phyloP scores from a whole-genome alignment of 2,329 filamentous ascomycete species.

The Septoria linicola region DNA sequence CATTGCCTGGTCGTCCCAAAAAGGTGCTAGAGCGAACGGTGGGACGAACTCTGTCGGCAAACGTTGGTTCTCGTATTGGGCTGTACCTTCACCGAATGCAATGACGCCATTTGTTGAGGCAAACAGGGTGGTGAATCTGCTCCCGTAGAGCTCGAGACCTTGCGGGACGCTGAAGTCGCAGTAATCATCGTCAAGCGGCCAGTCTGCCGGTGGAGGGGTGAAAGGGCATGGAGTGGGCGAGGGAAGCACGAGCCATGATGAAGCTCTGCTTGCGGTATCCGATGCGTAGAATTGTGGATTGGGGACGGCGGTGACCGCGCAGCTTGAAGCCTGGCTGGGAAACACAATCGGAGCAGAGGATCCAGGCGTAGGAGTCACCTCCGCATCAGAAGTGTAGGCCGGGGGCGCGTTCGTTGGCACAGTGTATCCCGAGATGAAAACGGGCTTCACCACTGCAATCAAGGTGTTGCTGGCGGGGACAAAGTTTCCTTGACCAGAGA shows the following conservation, averaged over 20 bases:
- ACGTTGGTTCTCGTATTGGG: conserved; percentile 27
- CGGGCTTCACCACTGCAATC: neutral
- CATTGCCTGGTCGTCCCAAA: conserved; percentile 38
- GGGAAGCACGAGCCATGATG: conserved; percentile 30
- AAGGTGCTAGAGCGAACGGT: conserved; percentile 32
- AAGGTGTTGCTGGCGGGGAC: neutral
- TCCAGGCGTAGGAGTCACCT: neutral
- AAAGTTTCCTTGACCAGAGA: neutral
- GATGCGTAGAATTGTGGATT: conserved; percentile 15
- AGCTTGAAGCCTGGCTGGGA: neutral
- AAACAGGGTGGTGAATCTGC: conserved; percentile 25
- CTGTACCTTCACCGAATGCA: conserved; percentile 30
- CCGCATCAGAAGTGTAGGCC: neutral
- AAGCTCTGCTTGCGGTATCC: conserved; percentile 14
- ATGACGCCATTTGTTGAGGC: conserved; percentile 37
- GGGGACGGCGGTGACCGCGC: conserved; percentile 2
- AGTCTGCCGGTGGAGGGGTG: conserved; percentile 31
- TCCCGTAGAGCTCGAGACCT: conserved; percentile 30
- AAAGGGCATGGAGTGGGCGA: conserved; percentile 36
- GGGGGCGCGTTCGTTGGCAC: neutral
- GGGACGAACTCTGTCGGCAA: conserved; percentile 33
- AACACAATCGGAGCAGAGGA: neutral
- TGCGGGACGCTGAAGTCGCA: conserved; percentile 36
- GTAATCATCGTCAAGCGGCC: conserved; percentile 38
- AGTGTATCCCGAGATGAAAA: neutral